Base-by-base conservation (phyloP, 179 eudicot genomes). In the Vitellaria paradoxa region DNA sequence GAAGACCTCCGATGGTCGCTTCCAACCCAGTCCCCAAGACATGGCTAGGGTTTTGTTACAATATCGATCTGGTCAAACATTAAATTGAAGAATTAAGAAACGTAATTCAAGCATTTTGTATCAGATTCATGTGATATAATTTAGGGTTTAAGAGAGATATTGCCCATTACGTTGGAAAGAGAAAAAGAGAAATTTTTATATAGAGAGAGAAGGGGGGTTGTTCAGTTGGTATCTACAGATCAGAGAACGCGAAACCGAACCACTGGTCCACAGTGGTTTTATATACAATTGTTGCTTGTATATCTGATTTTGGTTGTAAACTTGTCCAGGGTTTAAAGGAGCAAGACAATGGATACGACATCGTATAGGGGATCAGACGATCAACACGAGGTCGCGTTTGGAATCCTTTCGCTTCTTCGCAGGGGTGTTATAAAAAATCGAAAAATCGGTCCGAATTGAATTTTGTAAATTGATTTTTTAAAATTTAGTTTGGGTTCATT, bases 1-100 rank as follows among this genome's bases (percentile, higher is more conserved):
- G 87, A 93, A 93, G 47, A 87, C 76, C 76, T 96, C 99, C 2
- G 93, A 87, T 1, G 93, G 87, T 7, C 98, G 83, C 74, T 96
- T 96, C 99, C 99, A 96, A 6, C 94, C 99, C 68, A 96, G 79
- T 70, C 99, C 99, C 99, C 99, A 96, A 24, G 37, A 96, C 99
- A 96, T 94, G 83, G 79, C 9, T 40, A 52, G 70, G 60, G 77
- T 66, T 47, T 5, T 37, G 42, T 50, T 52, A 30, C 69, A 72
- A 64, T 79, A 56, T 13, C 42, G 76, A 79, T 72, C 73, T 53
- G 17, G 73, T 47, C 46, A 23, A 49, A 26, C 56, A 65, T 52
- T 56, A 73, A 49, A 55, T 42, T 3, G 40, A 47, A 68, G 55
- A 49, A 12, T 50, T 21, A 9, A 64, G 56, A 10, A 72, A 56